A percentile compares a stretch with the other conserved stretches of the same genome.
These are phyloP conservation scores for Crotalaria pallida DNA, from an alignment of 306 rosid species.

Conservation along the genomic window DNA sequence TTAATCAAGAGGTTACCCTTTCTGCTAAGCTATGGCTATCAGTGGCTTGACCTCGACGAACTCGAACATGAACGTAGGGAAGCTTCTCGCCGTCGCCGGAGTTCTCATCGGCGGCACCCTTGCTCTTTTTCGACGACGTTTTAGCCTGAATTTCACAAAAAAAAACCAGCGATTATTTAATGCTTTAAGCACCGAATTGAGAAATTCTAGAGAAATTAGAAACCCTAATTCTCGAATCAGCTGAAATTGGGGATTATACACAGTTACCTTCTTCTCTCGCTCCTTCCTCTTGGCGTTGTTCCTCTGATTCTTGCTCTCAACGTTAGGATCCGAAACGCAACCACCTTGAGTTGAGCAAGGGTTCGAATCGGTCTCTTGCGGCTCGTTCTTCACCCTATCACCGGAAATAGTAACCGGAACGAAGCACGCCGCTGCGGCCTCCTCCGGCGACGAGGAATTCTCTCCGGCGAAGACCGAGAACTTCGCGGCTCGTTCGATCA, in stretches of 20 bases:
- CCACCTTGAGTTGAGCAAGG: conserved; percentile 51
- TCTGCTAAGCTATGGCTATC: conserved; percentile 97
- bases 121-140: conserved; percentile 61
- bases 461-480: conserved; percentile 59
- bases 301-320: conserved; percentile 51
- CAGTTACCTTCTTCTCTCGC: conserved; percentile 83
- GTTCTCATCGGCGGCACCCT: conserved; percentile 43
- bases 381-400: conserved; percentile 78
- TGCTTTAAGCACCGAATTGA: conserved; percentile 1
- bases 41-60: conserved; percentile 97
- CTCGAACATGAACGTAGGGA: conserved; percentile 93
- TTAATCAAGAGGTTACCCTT: conserved; percentile 56
- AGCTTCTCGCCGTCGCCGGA: conserved; percentile 60
- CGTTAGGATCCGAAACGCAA: conserved; percentile 40
- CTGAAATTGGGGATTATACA: background rate
- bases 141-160: conserved; percentile 51
- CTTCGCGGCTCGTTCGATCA: conserved; percentile 66
- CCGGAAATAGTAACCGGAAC: conserved; percentile 34
- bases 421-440: conserved; percentile 28
- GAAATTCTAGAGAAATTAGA: conserved; percentile 9
- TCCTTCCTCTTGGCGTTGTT: conserved; percentile 71
- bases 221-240: conserved; percentile 32
- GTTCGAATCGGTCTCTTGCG: conserved; percentile 65
- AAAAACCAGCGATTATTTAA: background rate
- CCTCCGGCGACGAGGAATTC: conserved; percentile 43